Conservation (phyloP, 208 protist species). For the Leishmania aethiopica region DNA sequence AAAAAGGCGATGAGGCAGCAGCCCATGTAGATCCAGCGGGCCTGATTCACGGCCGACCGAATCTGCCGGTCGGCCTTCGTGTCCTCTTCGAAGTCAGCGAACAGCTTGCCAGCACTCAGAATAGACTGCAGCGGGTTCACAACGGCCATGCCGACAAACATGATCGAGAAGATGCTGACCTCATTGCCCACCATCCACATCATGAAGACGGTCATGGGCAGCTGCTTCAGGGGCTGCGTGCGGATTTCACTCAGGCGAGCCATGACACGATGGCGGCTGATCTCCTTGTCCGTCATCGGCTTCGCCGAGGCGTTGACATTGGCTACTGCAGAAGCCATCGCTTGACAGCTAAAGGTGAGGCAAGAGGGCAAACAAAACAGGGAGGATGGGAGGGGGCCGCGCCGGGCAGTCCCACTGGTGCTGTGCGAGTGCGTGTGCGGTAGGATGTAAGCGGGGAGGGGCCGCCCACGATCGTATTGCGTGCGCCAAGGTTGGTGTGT, state of each 20-base stretch:
- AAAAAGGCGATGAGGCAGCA: constrained; percentile 73
- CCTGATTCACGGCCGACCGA: constrained; percentile 47
- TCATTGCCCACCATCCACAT: constrained; percentile 92
- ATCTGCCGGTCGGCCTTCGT: constrained; percentile 59
- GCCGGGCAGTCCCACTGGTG: not conserved
- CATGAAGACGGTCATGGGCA: constrained; percentile 87
- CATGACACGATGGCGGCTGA: constrained; percentile 50
- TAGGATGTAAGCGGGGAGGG: not conserved
- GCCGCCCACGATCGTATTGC: not conserved
- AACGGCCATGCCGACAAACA: constrained; percentile 90
- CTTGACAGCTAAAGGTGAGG: not conserved
- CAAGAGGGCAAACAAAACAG: not conserved
- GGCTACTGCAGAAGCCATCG: constrained; percentile 16
- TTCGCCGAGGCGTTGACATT: constrained; percentile 10
- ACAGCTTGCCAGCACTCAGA: constrained; percentile 46
- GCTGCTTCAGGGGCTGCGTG: constrained; percentile 73
- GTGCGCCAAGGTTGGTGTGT: not conserved
- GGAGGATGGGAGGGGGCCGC: not conserved
- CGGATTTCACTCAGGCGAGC: constrained; percentile 72
- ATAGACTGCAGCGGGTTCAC: constrained; percentile 75
- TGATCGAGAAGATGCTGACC: constrained; percentile 89
- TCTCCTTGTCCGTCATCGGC: constrained; percentile 56
- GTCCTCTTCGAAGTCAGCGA: constrained; percentile 74
- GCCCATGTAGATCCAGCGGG: constrained; percentile 81
- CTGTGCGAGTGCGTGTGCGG: not conserved